These are phyloP conservation scores for Ophiosphaerella korrae DNA, from an alignment of 2,329 filamentous ascomycete genomes.

Conservation along the genomic window DNA sequence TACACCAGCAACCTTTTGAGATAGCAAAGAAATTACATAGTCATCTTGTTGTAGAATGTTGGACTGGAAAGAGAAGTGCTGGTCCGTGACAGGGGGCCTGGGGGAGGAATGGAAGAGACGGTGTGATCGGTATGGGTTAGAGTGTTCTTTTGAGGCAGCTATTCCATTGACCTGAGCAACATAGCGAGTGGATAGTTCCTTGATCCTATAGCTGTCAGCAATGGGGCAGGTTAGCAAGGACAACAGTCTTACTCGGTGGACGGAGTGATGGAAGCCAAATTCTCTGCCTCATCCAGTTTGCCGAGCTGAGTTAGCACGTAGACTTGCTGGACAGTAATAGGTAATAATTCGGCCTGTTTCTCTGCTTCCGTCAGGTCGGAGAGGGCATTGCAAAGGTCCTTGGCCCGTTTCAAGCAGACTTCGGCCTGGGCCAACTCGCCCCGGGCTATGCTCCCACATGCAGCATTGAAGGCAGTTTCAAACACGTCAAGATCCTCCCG, in stretches of 20 bases:
- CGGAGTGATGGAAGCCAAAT: slow-evolving; percentile 66
- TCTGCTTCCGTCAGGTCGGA: slow-evolving; percentile 77
- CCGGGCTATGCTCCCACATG: slow-evolving; percentile 72
- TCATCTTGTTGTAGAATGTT: slow-evolving; percentile 66
- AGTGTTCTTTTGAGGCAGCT: slow-evolving; percentile 51
- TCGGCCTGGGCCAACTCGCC: slow-evolving; percentile 69
- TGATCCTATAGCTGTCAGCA: slow-evolving; percentile 56
- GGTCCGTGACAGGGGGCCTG: slow-evolving; percentile 61
- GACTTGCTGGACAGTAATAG: slow-evolving; percentile 77
- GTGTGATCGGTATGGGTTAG: slow-evolving; percentile 72
- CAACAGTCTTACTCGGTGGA: slow-evolving; percentile 60
- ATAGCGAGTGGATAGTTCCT: slow-evolving; percentile 68
- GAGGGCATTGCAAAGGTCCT: slow-evolving; percentile 71
- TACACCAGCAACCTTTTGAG: slow-evolving; percentile 71
- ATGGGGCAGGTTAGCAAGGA: neutral
- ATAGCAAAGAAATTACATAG: slow-evolving; percentile 67
- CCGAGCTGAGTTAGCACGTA: slow-evolving; percentile 73
- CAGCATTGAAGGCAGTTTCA: slow-evolving; percentile 81
- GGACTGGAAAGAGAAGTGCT: slow-evolving; percentile 74
- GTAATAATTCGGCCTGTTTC: slow-evolving; percentile 73
- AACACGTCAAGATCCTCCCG: slow-evolving; percentile 74
- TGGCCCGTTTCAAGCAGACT: slow-evolving; percentile 71
- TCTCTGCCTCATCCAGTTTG: slow-evolving; percentile 67
- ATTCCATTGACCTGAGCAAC: slow-evolving; percentile 71
- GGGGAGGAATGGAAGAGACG: slow-evolving; percentile 63